phyloP scores from a whole-genome alignment of 2,329 filamentous ascomycete species.

The Xylaria hypoxylon region DNA sequence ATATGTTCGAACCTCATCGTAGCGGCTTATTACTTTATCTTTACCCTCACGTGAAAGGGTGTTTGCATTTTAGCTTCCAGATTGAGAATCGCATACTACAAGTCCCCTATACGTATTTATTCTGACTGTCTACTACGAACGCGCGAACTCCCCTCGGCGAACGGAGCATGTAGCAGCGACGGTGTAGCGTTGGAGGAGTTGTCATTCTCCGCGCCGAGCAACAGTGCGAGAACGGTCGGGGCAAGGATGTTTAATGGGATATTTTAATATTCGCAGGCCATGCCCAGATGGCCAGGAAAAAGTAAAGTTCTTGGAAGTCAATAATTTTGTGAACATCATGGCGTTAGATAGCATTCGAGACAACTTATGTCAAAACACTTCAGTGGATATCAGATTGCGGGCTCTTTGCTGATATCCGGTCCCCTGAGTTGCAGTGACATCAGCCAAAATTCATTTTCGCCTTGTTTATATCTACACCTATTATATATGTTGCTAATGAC shows the following conservation, averaged over 20 bases:
- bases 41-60: background rate
- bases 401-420: background rate
- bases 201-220: conserved; percentile 27
- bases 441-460: background rate
- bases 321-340: too few relatives aligned
- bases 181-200: conserved; percentile 13
- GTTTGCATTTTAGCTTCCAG: conserved; percentile 1
- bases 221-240: background rate
- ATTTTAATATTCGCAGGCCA: background rate
- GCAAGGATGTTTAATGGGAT: conserved; percentile 10
- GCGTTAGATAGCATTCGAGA: background rate
- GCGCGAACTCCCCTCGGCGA: conserved; percentile 12
- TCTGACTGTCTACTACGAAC: background rate
- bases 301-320: too few relatives aligned
- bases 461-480: background rate
- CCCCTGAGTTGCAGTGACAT: background rate
- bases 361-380: background rate
- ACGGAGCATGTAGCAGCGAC: conserved; percentile 30
- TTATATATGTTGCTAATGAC: conserved; percentile 2
- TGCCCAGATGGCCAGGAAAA: background rate
- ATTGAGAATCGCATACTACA: background rate
- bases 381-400: background rate
- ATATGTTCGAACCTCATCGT: conserved; percentile 20
- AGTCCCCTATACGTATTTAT: conserved; percentile 10
- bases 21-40: background rate